Percentiles rank a stretch among this genome's conserved stretches.
Evolutionary conservation across 2,329 filamentous ascomycete species (phyloP).

Genomic region (Apiospora marii): DNA sequence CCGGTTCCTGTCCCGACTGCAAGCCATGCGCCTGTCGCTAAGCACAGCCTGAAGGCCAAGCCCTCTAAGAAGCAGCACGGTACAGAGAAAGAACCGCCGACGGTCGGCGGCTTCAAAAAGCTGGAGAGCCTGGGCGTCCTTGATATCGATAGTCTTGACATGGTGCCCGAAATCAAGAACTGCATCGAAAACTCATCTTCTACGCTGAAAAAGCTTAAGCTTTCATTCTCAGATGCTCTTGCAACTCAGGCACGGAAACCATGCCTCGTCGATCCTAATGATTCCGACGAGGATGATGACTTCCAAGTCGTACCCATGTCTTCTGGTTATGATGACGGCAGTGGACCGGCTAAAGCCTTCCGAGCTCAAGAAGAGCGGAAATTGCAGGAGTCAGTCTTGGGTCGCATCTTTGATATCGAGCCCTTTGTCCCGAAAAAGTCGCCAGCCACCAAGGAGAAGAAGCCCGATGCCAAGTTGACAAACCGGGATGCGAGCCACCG

Average conservation of each 20-base stretch:
- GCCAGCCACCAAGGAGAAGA: slow-evolving; percentile 38
- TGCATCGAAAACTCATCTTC: slow-evolving; percentile 63
- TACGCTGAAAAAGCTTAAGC: slow-evolving; percentile 60
- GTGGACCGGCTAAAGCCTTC: slow-evolving; percentile 53
- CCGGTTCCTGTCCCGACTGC: slow-evolving; percentile 40
- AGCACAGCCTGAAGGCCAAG: slow-evolving; percentile 46
- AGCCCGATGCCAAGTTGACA: slow-evolving; percentile 26
- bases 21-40: slow-evolving; percentile 45
- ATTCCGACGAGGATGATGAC: slow-evolving; percentile 64
- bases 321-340: slow-evolving; percentile 45
- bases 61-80: slow-evolving; percentile 41
- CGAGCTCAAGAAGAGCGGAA: slow-evolving; percentile 62
- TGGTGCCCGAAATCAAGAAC: slow-evolving; percentile 61
- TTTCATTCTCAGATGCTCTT: slow-evolving; percentile 65
- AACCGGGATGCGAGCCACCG: slow-evolving; percentile 29
- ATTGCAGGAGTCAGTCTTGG: slow-evolving; percentile 61
- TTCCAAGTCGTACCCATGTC: slow-evolving; percentile 53
- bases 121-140: slow-evolving; percentile 62
- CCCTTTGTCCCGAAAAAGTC: slow-evolving; percentile 38
- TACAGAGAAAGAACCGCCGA: slow-evolving; percentile 53
- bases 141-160: slow-evolving; percentile 67
- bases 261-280: slow-evolving; percentile 51
- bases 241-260: slow-evolving; percentile 56
- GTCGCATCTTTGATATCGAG: slow-evolving; percentile 61
- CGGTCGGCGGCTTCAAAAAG: slow-evolving; percentile 64